Evolutionary conservation across 129 eudicot species (phyloP).

Genomic region (Flaveria robusta): DNA sequence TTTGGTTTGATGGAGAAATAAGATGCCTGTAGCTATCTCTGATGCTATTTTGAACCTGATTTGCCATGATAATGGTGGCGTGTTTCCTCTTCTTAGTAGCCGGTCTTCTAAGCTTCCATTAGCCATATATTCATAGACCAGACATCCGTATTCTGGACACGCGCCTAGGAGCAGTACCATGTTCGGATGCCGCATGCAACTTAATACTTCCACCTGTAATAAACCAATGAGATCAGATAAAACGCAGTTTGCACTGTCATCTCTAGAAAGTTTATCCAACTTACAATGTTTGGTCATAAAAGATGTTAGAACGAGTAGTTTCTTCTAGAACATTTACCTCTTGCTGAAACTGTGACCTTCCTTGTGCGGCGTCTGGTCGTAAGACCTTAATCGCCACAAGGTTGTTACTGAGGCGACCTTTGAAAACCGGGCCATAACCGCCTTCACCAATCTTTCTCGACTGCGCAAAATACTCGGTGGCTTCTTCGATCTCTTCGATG

Average conservation of each 20-base stretch:
- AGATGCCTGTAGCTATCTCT: slow-evolving; percentile 64
- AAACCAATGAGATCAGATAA: not conserved
- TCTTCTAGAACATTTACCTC: slow-evolving; percentile 38
- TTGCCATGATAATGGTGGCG: slow-evolving; percentile 67
- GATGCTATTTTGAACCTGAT: slow-evolving; percentile 65
- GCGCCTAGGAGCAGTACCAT: slow-evolving; percentile 86
- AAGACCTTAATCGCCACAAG: slow-evolving; percentile 70
- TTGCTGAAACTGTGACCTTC: slow-evolving; percentile 72
- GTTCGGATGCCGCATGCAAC: slow-evolving; percentile 68
- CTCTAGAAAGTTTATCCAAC: too few relatives aligned
- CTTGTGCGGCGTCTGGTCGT: slow-evolving; percentile 82
- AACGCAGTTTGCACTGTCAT: not conserved
- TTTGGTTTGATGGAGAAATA: slow-evolving; percentile 71
- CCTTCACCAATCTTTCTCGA: slow-evolving; percentile 80
- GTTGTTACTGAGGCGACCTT: slow-evolving; percentile 63
- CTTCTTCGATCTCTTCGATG: slow-evolving; percentile 75
- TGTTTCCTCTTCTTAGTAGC: slow-evolving; percentile 47
- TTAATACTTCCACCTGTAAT: slow-evolving; percentile 59
- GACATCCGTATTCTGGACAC: slow-evolving; percentile 80
- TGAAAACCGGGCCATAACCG: slow-evolving; percentile 86
- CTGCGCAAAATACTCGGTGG: slow-evolving; percentile 54
- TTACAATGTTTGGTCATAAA: too few relatives aligned
- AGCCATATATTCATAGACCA: slow-evolving; percentile 76
- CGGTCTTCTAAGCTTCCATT: slow-evolving; percentile 79
- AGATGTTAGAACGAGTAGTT: too few relatives aligned